These are phyloP conservation scores for Beauveria rudraprayagi DNA, from an alignment of 2,329 filamentous ascomycete species.

Conservation along the genomic window DNA sequence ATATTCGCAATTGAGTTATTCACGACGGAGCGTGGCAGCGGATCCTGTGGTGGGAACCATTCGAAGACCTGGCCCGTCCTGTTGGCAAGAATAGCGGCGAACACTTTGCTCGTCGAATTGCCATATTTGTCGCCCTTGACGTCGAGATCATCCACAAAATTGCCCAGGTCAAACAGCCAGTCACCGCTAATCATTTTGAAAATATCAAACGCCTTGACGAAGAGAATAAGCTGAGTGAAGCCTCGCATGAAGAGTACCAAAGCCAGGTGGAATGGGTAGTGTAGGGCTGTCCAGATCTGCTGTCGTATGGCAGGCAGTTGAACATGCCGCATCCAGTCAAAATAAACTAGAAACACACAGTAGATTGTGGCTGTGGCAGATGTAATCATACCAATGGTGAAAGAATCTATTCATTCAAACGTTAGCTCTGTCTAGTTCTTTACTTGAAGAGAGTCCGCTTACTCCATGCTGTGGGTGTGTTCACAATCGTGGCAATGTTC, in stretches of 20 bases:
- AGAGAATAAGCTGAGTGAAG: slow-evolving; percentile 47
- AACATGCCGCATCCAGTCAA: slow-evolving; percentile 58
- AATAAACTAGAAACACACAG: slow-evolving; percentile 39
- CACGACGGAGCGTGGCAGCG: slow-evolving; percentile 15
- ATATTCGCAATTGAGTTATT: slow-evolving; percentile 21
- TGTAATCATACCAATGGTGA: slow-evolving; percentile 33
- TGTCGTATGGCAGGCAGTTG: slow-evolving; percentile 50
- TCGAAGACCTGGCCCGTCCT: slow-evolving; percentile 18
- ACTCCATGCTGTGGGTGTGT: slow-evolving; percentile 34
- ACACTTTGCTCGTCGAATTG: slow-evolving; percentile 14
- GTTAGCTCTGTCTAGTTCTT: neutral
- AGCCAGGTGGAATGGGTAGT: slow-evolving; percentile 56
- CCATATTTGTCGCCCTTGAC: neutral
- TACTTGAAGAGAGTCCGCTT: slow-evolving; percentile 9
- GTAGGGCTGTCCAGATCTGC: slow-evolving; percentile 48
- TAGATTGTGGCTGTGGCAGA: slow-evolving; percentile 34
- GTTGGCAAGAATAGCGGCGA: slow-evolving; percentile 15
- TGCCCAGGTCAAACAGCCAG: neutral
- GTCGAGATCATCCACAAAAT: neutral
- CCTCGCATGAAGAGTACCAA: slow-evolving; percentile 58
- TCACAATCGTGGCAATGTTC: slow-evolving; percentile 42
- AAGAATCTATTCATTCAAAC: slow-evolving; percentile 19
- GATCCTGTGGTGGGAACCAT: slow-evolving; percentile 21
- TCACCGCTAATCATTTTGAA: slow-evolving; percentile 15
- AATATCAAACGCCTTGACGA: slow-evolving; percentile 31